A percentile compares a stretch with the other conserved stretches of the same genome.
These are phyloP conservation scores for Tritrichomonas musculus DNA, from an alignment of 208 protist species.

Conservation along the genomic window DNA sequence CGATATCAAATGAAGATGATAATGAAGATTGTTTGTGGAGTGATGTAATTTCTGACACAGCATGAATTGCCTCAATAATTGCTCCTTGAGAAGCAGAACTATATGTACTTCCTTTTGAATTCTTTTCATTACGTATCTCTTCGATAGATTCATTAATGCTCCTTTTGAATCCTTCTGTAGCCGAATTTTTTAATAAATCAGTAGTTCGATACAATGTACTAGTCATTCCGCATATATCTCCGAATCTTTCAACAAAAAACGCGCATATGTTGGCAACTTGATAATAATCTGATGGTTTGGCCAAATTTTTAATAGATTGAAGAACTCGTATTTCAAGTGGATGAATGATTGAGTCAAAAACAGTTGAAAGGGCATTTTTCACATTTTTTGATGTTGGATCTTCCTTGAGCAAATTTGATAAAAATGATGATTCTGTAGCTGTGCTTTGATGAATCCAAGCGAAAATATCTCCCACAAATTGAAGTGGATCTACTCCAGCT, in stretches of 20 bases:
- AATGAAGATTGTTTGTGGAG: not conserved
- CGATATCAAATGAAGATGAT: not conserved
- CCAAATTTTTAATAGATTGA: not conserved
- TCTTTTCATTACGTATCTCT: not conserved
- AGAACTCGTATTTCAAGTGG: not conserved
- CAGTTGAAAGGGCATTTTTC: not conserved
- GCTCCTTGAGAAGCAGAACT: not conserved
- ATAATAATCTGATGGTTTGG: not conserved
- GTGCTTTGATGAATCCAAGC: slow-evolving; percentile 26
- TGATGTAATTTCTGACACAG: not conserved
- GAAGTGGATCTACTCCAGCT: not conserved
- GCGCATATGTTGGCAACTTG: not conserved
- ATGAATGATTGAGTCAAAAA: not conserved
- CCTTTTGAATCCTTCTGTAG: not conserved
- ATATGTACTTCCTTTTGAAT: not conserved
- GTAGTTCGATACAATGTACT: not conserved
- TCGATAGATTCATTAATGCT: not conserved
- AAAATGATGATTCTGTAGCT: not conserved
- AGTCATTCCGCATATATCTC: slow-evolving; percentile 5
- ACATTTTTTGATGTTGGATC: not conserved
- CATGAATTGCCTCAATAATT: not conserved
- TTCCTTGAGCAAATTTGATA: not conserved
- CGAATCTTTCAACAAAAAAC: not conserved
- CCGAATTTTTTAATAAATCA: not conserved
- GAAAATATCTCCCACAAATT: not conserved